A percentile compares a stretch with the other conserved stretches of the same genome.
These are phyloP conservation scores for Aphanomyces euteiches DNA, from an alignment of 352 stramenopile species.

Conservation along the genomic window DNA sequence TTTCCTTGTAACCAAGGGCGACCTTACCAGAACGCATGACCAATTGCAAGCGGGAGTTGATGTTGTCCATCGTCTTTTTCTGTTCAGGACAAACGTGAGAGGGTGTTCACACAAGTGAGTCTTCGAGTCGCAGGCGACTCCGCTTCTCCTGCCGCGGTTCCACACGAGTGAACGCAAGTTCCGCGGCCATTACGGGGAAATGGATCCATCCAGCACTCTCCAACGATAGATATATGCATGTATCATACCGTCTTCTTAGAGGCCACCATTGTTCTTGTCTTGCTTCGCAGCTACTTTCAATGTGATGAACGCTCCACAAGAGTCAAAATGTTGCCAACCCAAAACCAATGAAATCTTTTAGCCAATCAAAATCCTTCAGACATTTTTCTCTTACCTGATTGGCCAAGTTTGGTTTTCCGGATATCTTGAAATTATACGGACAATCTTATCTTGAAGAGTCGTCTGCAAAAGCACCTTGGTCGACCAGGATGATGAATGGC, in stretches of 20 bases:
- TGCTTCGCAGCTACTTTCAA: constrained; percentile 57
- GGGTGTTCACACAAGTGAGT: background rate
- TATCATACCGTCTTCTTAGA: constrained; percentile 89
- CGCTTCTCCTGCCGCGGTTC: constrained; percentile 62
- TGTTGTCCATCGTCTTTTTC: constrained; percentile 98
- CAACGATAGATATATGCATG: constrained; percentile 37
- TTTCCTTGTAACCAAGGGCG: constrained; percentile 98
- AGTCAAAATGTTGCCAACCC: background rate
- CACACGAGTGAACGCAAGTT: constrained; percentile 36
- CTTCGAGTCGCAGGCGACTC: background rate
- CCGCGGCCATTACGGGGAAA: constrained; percentile 25
- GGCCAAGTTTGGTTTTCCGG: too few relatives aligned
- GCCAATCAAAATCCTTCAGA: background rate
- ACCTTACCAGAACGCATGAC: constrained; percentile 99
- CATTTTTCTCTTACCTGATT: too few relatives aligned
- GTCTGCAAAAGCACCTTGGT: too few relatives aligned
- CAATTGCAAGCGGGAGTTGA: constrained; percentile 99
- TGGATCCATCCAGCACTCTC: constrained; percentile 16
- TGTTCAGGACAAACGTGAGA: constrained; percentile 39
- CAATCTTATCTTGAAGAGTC: too few relatives aligned
- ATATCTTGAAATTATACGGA: too few relatives aligned
- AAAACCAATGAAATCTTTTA: constrained; percentile 24
- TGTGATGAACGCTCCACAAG: constrained; percentile 16
- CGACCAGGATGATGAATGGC: too few relatives aligned
- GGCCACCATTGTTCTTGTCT: constrained; percentile 82